Base-by-base conservation (phyloP, 2,329 filamentous ascomycete genomes). In the Colletotrichum simmondsii region DNA sequence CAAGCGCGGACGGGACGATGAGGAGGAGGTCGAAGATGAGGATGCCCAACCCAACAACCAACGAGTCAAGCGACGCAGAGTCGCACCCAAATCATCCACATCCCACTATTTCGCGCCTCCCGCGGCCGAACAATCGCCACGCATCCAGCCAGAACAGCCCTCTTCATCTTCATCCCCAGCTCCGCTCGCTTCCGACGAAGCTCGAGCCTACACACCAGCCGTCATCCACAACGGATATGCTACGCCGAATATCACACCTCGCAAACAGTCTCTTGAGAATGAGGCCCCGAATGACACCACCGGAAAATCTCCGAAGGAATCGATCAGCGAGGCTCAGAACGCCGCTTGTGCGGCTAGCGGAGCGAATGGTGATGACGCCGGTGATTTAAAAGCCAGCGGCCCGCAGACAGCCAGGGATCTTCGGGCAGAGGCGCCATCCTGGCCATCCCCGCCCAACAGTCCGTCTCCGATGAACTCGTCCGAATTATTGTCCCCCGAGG, bases 331-430 rank as follows among this genome's bases (percentile, higher is more conserved):
- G 30, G n/a, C 56, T 22, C 26, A 12, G n/a, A 28, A n/a, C 10
- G 28, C 46, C 32, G 28, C 46, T 30, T n/a, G 5, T 32, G 24
- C 58, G 8, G 35, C 66, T 22, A 53, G 37, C 49, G 46, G 35
- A 32, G 46, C 42, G 24, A 46, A 60, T n/a, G 65, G 49, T 16
- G 22, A 53, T 14, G 42, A 30, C 19, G 52, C 32, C 60, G 58
- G 57, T 32, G 49, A 49, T 73, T 73, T 73, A 73, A 73, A 73
- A 73, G 61, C 4, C 68, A 42, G 37, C 30, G 49, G 71, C 71
- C 71, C 71, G 68, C 62, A 63, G 71, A 73, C 52, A 71, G 71
- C 71, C 61, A 71, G 71, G 67, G 42, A 61, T 73, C 71, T 71
- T 52, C 68, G 71, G 71, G 71, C 62, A 62, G 49, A 53, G 28